Base-by-base conservation (phyloP, 2,329 filamentous ascomycete genomes). In the Didymella keratinophila region DNA sequence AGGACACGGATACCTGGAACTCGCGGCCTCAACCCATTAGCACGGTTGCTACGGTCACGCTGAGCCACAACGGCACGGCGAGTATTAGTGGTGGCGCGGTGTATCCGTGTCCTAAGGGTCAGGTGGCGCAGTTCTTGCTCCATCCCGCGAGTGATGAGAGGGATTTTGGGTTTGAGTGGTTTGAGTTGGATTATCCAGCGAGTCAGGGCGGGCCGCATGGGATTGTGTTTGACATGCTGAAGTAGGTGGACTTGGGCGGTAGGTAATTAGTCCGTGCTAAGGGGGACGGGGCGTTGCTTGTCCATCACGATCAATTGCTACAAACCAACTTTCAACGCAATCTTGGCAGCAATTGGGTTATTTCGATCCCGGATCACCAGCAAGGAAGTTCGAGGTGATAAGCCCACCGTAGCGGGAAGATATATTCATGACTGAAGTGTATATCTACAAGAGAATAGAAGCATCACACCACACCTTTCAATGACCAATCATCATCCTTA, bases 381-480 rank as follows among this genome's bases (percentile, higher is more conserved):
- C 27, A 28, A 32, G 11, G 12, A 16, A 32, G 18, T 12, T 39
- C 10, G 9, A n/a, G 21, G 9, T 49, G 1, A 2, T 49, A 58
- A 32, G 30, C 16, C 56, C 56, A 58, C 50, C 44, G n/a, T n/a
- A 41, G 51, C 50, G 51, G 56, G 44, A 63, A 56, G 50, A 58
- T 63, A 66, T 62, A 52, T 67, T 53, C 60, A 63, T 66, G 49
- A 61, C 60, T 67, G 47, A 64, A 68, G 44, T 62, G 52, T 69
- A 70, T 71, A 72, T 70, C 64, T 72, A 72, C 68, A 71, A 52
- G 50, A 67, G 65, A 71, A 72, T 59, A 27, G 58, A 69, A 71
- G 42, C 57, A 57, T 52, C 51, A 56, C 50, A 56, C 54, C 30
- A 44, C 52, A 44, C 37, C 34, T 34, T 42, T 32, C 45, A 54